Evolutionary conservation across 352 stramenopile genomes (phyloP), one percentile per base, ranked within the genome.

Genomic region (Blastocystis sp.): DNA sequence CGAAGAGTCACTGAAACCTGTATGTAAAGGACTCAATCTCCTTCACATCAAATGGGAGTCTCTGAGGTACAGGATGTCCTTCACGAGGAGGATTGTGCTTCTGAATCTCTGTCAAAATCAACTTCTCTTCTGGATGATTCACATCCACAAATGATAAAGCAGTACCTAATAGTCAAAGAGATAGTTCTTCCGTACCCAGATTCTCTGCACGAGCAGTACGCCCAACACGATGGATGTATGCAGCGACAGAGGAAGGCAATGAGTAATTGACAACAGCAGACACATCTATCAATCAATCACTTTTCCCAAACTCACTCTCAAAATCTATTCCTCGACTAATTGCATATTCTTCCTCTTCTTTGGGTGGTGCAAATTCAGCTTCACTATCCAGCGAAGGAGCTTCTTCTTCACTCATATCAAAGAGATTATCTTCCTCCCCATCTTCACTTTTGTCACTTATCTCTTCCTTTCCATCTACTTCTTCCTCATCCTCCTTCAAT

Each of bases 251-350:
- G 33, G 93, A 93, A 0, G 97, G 97, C 90, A 99, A 97, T 90
- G 99, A 97, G 24, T 99, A 95, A 92, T 99, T 99, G 87, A 99
- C 93, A 44, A 99, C 97, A 92, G 98, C 98, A 35, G 94, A 96
- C 42, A 99, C 97, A 82, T 95, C 95, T 84, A 24, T 6, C 9
- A 1, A 19, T 54, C 30, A 73, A 1, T 15, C 3, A 5, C 15
- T n/a, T 24, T 6, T 1, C 1, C n/a, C 4, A n/a, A 19, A 70
- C 30, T 22, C 30, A 84, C 73, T 84, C 44, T 95, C 94, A 92
- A 99, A 99, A 90, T 99, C 97, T 57, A 99, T 93, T 82, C 97
- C 97, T 89, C 97, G 95, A 9, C 95, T 95, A 4, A 99, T 95
- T 44, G 96, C 97, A 91, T 98, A 99, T 58, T 95, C 93, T 68